Evolutionary conservation across 2,329 filamentous ascomycete species (phyloP), one percentile per base, ranked within the genome.

Genomic region (Phyllachora maydis): DNA sequence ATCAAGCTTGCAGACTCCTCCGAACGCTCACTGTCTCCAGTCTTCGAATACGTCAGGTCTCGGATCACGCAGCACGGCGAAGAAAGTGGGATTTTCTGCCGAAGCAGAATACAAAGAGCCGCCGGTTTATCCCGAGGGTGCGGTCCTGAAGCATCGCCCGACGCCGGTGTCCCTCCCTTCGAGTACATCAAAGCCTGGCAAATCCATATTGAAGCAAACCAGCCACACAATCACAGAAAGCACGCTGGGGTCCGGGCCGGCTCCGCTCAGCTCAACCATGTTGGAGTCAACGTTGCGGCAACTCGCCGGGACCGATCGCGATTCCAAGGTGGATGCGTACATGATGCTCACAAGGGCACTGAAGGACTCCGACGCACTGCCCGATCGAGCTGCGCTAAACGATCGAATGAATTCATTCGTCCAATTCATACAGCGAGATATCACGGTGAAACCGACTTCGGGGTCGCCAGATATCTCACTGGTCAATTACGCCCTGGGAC

Each of bases 361-460:
- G 35, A 77, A 79, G 42, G 64, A 74, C 5, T 92, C 85, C 27
- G 78, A 83, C 31, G 76, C 78, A 34, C 51, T 90, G 9, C 82
- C 82, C 0, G 74, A 88, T 33, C 54, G 67, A 17, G 65, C 74
- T 26, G 69, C 70, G 8, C 54, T 91, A 26, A 62, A 68, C 27
- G 64, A 66, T 23, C 90, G 88, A 45, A 73, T 93, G 57, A 59
- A 62, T 8, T 49, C 78, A 3, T 61, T 95, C 28, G 67, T 68
- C 33, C 73, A 81, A 29, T 92, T 82, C 40, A 79, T 95, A 26
- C 69, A 75, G 37, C 65, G 83, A 29, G 88, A 98, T 41, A 57
- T 92, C 13, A 62, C 59, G 5, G 58, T 67, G 8, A 69, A 65
- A 32, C 56, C 61, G 17, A 42, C 57, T 5, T 50, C 59, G 28